phyloP scores from a whole-genome alignment of 495 filamentous ascomycete genomes.

The Wilcoxina mikolae region DNA sequence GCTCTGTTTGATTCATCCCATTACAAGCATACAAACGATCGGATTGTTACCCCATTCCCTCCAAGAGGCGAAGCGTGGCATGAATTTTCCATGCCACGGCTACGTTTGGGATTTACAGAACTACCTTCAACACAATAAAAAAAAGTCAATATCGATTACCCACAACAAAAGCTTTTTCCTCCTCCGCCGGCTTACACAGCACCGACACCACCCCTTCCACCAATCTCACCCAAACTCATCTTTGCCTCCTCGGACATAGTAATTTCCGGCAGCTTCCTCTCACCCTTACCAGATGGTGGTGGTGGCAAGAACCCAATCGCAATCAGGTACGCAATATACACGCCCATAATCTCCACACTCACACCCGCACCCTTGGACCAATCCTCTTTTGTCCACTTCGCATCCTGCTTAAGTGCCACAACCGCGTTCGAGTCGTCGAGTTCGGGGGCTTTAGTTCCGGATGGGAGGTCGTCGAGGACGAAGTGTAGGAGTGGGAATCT shows the following conservation, averaged over 20 bases:
- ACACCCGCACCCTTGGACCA: constrained; percentile 48
- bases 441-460: constrained; percentile 62
- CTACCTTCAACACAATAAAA: no score
- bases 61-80: no score
- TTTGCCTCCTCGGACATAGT: constrained; percentile 13
- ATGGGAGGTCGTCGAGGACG: constrained; percentile 62
- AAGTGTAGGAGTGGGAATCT: constrained; percentile 76
- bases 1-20: no score
- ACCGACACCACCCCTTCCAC: constrained; percentile 17
- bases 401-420: constrained; percentile 45
- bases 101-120: no score
- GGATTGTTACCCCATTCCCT: no score
- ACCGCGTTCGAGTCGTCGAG: constrained; percentile 63
- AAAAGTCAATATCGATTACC: no score
- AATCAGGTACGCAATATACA: constrained; percentile 59
- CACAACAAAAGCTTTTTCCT: no score
- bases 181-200: constrained; percentile 1
- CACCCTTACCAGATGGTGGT: constrained; percentile 38
- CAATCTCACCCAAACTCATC: constrained; percentile 14
- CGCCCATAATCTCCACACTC: constrained; percentile 51
- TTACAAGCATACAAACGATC: no score
- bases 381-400: constrained; percentile 48
- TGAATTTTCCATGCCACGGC: no score
- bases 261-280: constrained; percentile 25
- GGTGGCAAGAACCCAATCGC: constrained; percentile 52